Base-by-base conservation (phyloP, 2,329 filamentous ascomycete species). In the Arthrobotrys pseudoclavata region DNA sequence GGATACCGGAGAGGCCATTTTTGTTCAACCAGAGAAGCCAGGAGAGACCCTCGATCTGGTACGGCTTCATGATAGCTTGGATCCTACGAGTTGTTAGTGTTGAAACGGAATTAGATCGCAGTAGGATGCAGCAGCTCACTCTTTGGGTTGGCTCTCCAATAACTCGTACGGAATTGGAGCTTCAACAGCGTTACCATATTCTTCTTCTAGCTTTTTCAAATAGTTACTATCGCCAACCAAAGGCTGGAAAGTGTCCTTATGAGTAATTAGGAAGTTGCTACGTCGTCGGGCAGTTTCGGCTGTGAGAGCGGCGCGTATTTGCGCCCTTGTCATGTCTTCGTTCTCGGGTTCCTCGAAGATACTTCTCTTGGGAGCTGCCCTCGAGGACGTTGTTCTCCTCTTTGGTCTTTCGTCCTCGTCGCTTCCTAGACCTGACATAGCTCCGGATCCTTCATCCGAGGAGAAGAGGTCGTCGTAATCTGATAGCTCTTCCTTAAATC, bases 41-140 rank as follows among this genome's bases (percentile, higher is more conserved):
- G 82, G 99, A 99, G 63, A 99, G 88, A 6, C 96, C 96, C 37
- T 97, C 94, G 24, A 98, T 85, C 83, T 99, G 96, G 82, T 97
- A 98, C 89, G 84, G 1, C 83, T 85, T 55, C 75, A 69, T 55
- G 18, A 55, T 50, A 7, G 48, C 61, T 66, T 34, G 62, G 13
- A 72, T 69, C 12, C 75, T 74, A 55, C 15, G 26, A 22, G 24
- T 10, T 34, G 34, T 64, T 53, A 77, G 63, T 15, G 18, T 45
- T 45, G n/a, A 20, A 20, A n/a, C 20, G 4, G 42, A 20, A 45
- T n/a, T 45, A 20, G 0, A 4, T 26, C 2, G 4, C 6, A 13
- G 12, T 26, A 10, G 47, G 22, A 7, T 20, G 63, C 5, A 45
- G n/a, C 13, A 45, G 76, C 82, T 79, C 80, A 83, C 83, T 84